Conservation (phyloP, 2,329 filamentous ascomycete species). For the Verticillium longisporum region DNA sequence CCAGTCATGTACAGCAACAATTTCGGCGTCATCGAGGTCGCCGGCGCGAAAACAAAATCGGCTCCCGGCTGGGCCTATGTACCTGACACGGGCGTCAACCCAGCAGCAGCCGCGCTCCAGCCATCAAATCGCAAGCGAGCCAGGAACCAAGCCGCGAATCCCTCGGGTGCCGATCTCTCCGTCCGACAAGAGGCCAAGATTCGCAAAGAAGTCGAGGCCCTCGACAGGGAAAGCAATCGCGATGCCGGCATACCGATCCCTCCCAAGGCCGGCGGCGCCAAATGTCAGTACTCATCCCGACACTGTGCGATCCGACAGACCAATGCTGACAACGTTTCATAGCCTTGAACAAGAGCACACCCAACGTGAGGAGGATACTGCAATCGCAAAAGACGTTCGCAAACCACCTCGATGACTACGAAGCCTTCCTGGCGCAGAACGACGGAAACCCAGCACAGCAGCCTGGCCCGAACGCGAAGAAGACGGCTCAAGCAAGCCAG, state of each 20-base stretch:
- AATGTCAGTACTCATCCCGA: slow-evolving; percentile 21
- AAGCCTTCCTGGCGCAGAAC: slow-evolving; percentile 50
- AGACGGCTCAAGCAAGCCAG: slow-evolving; percentile 11
- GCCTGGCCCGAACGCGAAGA: slow-evolving; percentile 18
- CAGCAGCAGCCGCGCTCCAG: slow-evolving; percentile 43
- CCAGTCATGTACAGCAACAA: slow-evolving; percentile 44
- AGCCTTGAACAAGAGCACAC: slow-evolving; percentile 53
- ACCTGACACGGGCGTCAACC: slow-evolving; percentile 60
- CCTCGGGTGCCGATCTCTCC: slow-evolving; percentile 58
- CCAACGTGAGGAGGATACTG: slow-evolving; percentile 68
- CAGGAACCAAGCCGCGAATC: slow-evolving; percentile 48
- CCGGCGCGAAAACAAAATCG: slow-evolving; percentile 58
- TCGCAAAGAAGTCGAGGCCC: slow-evolving; percentile 70
- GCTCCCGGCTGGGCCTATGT: slow-evolving; percentile 93
- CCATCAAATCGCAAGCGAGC: slow-evolving; percentile 65
- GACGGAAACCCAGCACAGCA: slow-evolving; percentile 25
- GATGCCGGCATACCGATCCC: slow-evolving; percentile 68
- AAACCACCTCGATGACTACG: slow-evolving; percentile 75
- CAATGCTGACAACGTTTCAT: slow-evolving; percentile 2
- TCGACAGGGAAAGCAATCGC: slow-evolving; percentile 73
- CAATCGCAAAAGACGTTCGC: slow-evolving; percentile 77
- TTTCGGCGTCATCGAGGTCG: slow-evolving; percentile 77
- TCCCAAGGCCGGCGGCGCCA: slow-evolving; percentile 39
- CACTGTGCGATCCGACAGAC: background rate
- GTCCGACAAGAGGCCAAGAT: slow-evolving; percentile 80